These are phyloP conservation scores for Yamadazyma takamatsuzukensis DNA, from an alignment of 805 yeast species.

Conservation along the genomic window DNA sequence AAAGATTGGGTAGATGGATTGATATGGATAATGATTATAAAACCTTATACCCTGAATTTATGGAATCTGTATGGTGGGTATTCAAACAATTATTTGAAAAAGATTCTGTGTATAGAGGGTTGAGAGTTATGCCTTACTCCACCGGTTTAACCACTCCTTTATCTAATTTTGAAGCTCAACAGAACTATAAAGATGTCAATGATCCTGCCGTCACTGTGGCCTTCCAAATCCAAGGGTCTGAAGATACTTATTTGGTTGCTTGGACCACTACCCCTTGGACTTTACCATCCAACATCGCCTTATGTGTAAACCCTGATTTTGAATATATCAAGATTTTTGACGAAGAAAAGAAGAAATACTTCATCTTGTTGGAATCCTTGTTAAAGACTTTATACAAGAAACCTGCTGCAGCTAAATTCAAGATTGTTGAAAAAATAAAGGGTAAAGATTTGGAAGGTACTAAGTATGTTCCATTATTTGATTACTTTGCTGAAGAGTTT, in stretches of 20 bases:
- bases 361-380: slow-evolving; percentile 79
- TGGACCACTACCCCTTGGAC: slow-evolving; percentile 99
- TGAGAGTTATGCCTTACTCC: slow-evolving; percentile 98
- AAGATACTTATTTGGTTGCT: slow-evolving; percentile 81
- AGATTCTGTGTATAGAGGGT: slow-evolving; percentile 89
- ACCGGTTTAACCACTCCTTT: slow-evolving; percentile 96
- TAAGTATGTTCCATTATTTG: slow-evolving; percentile 79
- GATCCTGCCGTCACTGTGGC: slow-evolving; percentile 96
- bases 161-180: slow-evolving; percentile 97
- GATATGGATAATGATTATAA: slow-evolving; percentile 98
- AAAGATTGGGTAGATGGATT: slow-evolving; percentile 97
- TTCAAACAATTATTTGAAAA: slow-evolving; percentile 84
- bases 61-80: slow-evolving; percentile 99
- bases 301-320: slow-evolving; percentile 86
- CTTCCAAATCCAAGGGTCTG: slow-evolving; percentile 77
- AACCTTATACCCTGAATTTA: slow-evolving; percentile 89
- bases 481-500: slow-evolving; percentile 73
- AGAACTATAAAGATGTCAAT: slow-evolving; percentile 92
- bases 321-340: slow-evolving; percentile 92
- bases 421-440: slow-evolving; percentile 71
- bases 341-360: slow-evolving; percentile 78
- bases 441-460: slow-evolving; percentile 80
- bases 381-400: slow-evolving; percentile 86
- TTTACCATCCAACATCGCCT: slow-evolving; percentile 86
- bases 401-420: slow-evolving; percentile 85